phyloP scores from a whole-genome alignment of 768 basidiomycete genomes.

The Auriscalpium orientale region DNA sequence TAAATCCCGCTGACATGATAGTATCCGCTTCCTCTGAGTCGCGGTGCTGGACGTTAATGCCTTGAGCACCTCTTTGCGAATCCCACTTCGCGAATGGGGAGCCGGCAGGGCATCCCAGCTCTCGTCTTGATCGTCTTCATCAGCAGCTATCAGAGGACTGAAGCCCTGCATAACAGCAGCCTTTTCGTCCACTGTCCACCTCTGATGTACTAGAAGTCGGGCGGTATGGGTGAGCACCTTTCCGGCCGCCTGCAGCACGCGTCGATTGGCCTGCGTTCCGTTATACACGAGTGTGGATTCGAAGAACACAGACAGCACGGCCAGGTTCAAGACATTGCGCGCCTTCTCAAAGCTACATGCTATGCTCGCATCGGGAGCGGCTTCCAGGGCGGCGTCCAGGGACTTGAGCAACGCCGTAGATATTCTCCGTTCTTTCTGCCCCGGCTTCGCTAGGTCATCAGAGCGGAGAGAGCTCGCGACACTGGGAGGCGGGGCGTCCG shows the following conservation, averaged over 20 bases:
- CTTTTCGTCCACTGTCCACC: constrained; percentile 58
- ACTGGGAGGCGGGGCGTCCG: neutral
- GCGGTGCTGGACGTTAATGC: constrained; percentile 20
- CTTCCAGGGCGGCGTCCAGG: constrained; percentile 52
- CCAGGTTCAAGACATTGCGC: constrained; percentile 62
- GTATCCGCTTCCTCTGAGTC: constrained; percentile 4
- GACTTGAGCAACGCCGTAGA: constrained; percentile 57
- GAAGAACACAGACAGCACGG: constrained; percentile 58
- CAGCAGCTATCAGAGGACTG: constrained; percentile 50
- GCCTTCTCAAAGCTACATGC: constrained; percentile 54
- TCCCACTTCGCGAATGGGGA: constrained; percentile 46
- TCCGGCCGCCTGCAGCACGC: constrained; percentile 57
- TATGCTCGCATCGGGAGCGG: constrained; percentile 20
- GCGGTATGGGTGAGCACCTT: constrained; percentile 37
- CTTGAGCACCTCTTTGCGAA: constrained; percentile 47
- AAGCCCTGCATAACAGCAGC: constrained; percentile 58
- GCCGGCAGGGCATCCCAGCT: constrained; percentile 42
- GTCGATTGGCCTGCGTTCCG: constrained; percentile 51
- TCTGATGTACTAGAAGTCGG: constrained; percentile 31
- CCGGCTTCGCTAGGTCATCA: constrained; percentile 36
- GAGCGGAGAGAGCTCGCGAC: neutral
- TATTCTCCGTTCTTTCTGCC: constrained; percentile 52
- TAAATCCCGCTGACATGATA: constrained; percentile 31
- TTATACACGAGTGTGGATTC: constrained; percentile 60
- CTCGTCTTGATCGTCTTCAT: constrained; percentile 19